Evolutionary conservation across 2,329 filamentous ascomycete genomes (phyloP).

Genomic region (Calonectria pauciramosa): DNA sequence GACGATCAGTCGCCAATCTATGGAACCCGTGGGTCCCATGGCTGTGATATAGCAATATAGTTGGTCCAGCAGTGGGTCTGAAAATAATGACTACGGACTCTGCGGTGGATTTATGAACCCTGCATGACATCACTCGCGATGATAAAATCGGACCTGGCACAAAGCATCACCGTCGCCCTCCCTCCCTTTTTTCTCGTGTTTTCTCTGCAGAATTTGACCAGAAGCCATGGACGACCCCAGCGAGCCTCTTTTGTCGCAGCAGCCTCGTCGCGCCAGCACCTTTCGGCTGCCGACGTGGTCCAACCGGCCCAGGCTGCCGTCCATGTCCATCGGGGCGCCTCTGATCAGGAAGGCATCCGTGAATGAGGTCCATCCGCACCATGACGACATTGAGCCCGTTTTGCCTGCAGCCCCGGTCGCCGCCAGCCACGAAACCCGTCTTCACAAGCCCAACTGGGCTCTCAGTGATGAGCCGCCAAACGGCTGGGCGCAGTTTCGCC

Average conservation of each 20-base stretch:
- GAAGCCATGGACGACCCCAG: conserved; percentile 11
- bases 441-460: conserved; percentile 10
- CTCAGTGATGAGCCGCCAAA: conserved; percentile 5
- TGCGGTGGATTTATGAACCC: background rate
- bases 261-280: background rate
- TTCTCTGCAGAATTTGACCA: background rate
- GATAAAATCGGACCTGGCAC: background rate
- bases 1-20: conserved; percentile 10
- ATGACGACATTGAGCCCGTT: conserved; percentile 7
- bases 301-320: background rate
- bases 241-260: conserved; percentile 5
- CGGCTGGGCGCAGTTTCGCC: conserved; percentile 6
- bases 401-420: conserved; percentile 6
- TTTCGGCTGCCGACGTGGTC: conserved; percentile 8
- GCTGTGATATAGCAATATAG: conserved; percentile 7
- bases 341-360: conserved; percentile 1
- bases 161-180: background rate
- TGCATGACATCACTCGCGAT: background rate
- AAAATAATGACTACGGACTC: conserved; percentile 1
- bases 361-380: conserved; percentile 7
- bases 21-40: conserved; percentile 15
- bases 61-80: conserved; percentile 1
- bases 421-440: conserved; percentile 1
- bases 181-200: background rate
- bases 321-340: background rate